Conservation (phyloP, 306 rosid species). For the Trifolium subterraneum region DNA sequence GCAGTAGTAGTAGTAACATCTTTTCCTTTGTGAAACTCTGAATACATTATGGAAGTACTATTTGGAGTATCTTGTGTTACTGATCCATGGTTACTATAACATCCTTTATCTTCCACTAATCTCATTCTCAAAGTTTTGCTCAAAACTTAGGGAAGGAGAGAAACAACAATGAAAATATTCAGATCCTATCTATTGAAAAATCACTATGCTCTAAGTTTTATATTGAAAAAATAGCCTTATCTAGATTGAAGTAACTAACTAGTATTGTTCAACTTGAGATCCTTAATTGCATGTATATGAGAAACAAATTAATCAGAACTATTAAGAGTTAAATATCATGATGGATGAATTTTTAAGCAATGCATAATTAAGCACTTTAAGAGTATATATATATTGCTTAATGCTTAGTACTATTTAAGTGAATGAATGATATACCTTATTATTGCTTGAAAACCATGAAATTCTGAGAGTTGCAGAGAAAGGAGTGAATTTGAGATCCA, state of each 20-base stretch:
- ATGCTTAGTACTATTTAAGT: background rate
- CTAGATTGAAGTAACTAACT: conserved; percentile 26
- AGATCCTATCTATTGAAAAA: conserved; percentile 38
- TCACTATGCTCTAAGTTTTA: conserved; percentile 13
- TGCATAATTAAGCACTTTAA: background rate
- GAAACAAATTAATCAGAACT: background rate
- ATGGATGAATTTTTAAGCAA: background rate
- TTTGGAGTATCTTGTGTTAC: conserved; percentile 55
- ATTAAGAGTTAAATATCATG: too few relatives aligned
- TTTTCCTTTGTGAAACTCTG: conserved; percentile 81
- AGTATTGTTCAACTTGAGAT: background rate
- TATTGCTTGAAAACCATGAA: conserved; percentile 52
- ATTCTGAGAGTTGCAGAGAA: conserved; percentile 62
- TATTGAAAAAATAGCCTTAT: conserved; percentile 33
- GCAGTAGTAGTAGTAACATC: conserved; percentile 39
- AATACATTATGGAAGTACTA: conserved; percentile 49
- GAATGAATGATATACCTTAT: conserved; percentile 34
- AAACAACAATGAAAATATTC: conserved; percentile 33
- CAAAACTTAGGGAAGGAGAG: conserved; percentile 18
- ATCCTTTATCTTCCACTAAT: conserved; percentile 77
- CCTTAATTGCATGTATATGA: conserved; percentile 5
- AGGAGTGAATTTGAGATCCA: conserved; percentile 63
- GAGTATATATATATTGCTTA: background rate
- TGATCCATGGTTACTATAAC: conserved; percentile 60
- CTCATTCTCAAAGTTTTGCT: conserved; percentile 59